Evolutionary conservation across 129 eudicot genomes (phyloP).

Genomic region (Flaveria robusta): DNA sequence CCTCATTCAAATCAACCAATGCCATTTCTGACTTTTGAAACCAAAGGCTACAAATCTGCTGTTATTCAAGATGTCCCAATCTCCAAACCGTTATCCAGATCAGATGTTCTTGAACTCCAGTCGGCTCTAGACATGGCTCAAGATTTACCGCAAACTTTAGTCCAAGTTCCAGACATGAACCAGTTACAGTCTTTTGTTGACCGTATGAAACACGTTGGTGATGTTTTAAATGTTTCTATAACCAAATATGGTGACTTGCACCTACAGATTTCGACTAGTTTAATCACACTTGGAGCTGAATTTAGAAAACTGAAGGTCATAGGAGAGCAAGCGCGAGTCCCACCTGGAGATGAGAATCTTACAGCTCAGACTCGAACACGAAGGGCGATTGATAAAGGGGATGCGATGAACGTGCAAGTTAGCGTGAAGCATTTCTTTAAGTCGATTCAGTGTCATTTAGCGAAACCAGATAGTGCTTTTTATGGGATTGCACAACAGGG

Average conservation of each 20-base stretch:
- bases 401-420: slow-evolving; percentile 78
- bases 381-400: slow-evolving; percentile 65
- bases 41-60: slow-evolving; percentile 79
- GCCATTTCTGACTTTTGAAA: slow-evolving; percentile 85
- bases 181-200: slow-evolving; percentile 69
- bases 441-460: slow-evolving; percentile 79
- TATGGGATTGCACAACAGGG: slow-evolving; percentile 82
- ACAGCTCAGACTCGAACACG: slow-evolving; percentile 59
- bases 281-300: slow-evolving; percentile 85
- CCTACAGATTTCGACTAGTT: slow-evolving; percentile 68
- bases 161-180: slow-evolving; percentile 71
- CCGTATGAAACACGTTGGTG: slow-evolving; percentile 93
- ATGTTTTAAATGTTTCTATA: slow-evolving; percentile 63
- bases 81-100: slow-evolving; percentile 82
- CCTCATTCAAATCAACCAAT: slow-evolving; percentile 66
- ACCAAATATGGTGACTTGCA: slow-evolving; percentile 74
- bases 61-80: slow-evolving; percentile 94
- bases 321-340: slow-evolving; percentile 65
- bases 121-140: slow-evolving; percentile 72
- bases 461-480: slow-evolving; percentile 90
- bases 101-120: slow-evolving; percentile 75
- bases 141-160: slow-evolving; percentile 69
- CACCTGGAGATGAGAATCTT: slow-evolving; percentile 48
- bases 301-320: slow-evolving; percentile 67
- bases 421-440: slow-evolving; percentile 90